Conservation (phyloP, 1,284 basidiomycete species). For the Tetrapyrgos nigripes region DNA sequence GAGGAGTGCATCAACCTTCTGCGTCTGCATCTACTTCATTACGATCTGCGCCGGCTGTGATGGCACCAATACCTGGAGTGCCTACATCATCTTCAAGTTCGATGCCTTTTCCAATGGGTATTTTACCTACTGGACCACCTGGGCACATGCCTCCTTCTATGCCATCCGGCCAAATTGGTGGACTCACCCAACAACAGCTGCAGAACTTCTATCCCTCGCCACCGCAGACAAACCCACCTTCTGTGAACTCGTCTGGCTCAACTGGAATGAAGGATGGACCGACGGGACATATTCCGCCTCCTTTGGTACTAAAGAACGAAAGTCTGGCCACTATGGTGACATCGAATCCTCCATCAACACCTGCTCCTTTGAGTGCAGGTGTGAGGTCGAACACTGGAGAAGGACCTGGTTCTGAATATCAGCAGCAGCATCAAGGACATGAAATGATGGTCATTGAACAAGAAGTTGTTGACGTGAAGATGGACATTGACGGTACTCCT, state of each 20-base stretch:
- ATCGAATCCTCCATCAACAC: not conserved
- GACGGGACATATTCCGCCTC: not conserved
- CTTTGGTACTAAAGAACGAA: not conserved
- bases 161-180: conserved; percentile 17
- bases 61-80: not conserved
- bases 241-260: conserved; percentile 14
- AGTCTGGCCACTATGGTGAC: not conserved
- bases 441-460: not conserved
- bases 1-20: not conserved
- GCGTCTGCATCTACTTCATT: not conserved
- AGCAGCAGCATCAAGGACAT: not conserved
- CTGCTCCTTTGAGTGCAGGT: not conserved
- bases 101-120: not conserved
- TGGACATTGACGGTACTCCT: not conserved
- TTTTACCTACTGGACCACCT: not conserved
- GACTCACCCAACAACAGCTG: conserved; percentile 22
- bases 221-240: conserved; percentile 47
- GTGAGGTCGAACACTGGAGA: not conserved
- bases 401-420: too few species aligned
- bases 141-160: conserved; percentile 32
- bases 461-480: not conserved
- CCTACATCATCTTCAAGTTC: not conserved
- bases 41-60: not conserved
- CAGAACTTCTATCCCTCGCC: conserved; percentile 61
- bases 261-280: not conserved